phyloP scores from a whole-genome alignment of 2,329 filamentous ascomycete genomes.

The Bipolaris gigantea region DNA sequence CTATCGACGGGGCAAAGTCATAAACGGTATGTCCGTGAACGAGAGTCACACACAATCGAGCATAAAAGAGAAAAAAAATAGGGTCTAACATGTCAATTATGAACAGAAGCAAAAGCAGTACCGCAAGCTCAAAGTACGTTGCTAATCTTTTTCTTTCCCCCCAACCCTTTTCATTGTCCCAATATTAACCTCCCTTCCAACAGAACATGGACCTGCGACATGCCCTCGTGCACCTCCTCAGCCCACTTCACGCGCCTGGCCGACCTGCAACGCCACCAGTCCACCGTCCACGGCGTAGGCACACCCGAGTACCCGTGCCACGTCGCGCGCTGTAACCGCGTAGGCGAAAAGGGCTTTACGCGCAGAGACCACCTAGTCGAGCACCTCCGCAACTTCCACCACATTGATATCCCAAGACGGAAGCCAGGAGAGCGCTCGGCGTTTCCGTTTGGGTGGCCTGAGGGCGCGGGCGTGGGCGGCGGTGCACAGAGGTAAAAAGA shows the following conservation, averaged over 20 bases:
- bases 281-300: constrained; percentile 37
- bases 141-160: neutral
- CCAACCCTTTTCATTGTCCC: neutral
- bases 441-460: constrained; percentile 32
- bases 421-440: constrained; percentile 37
- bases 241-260: constrained; percentile 42
- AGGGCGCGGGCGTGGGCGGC: constrained; percentile 7
- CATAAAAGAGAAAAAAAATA: neutral
- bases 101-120: constrained; percentile 20
- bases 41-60: no score
- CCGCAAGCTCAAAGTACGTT: constrained; percentile 12
- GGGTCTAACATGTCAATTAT: neutral
- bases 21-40: constrained; percentile 10
- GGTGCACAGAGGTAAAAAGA: neutral
- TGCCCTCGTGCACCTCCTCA: constrained; percentile 34
- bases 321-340: constrained; percentile 34
- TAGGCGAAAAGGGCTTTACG: constrained; percentile 53
- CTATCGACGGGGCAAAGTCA: constrained; percentile 9
- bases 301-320: constrained; percentile 39
- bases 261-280: constrained; percentile 42
- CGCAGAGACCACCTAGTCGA: constrained; percentile 61
- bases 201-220: constrained; percentile 39
- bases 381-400: constrained; percentile 60
- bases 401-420: constrained; percentile 50
- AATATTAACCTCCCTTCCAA: neutral